Evolutionary conservation across 164 flowering plant species (phyloP).

Genomic region (Vitis vinifera): ASM3070453v1 NC_081822.1:2439501-2440000

Average conservation of each 20-base stretch:
- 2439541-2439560: constrained; percentile 34
- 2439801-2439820: constrained; percentile 7
- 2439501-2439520: constrained; percentile 42
- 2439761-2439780: constrained; percentile 13
- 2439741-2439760: constrained; percentile 21
- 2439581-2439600: constrained; percentile 39
- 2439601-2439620: constrained; percentile 36
- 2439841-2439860: constrained; percentile 22
- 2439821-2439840: constrained; percentile 20
- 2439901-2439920: neutral
- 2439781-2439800: constrained; percentile 17
- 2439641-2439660: constrained; percentile 42
- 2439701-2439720: constrained; percentile 35
- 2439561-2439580: constrained; percentile 25
- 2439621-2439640: constrained; percentile 30
- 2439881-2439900: neutral
- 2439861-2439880: constrained; percentile 1
- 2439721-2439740: constrained; percentile 22
- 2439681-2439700: constrained; percentile 32
- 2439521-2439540: constrained; percentile 46
- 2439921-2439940: constrained; percentile 32
- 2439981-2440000: constrained; percentile 41
- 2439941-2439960: constrained; percentile 29
- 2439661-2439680: constrained; percentile 37
- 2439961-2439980: constrained; percentile 34